Evolutionary conservation across 2,329 filamentous ascomycete genomes (phyloP), one percentile per base, ranked within the genome.

Genomic region (Aspergillus sclerotialis): DNA sequence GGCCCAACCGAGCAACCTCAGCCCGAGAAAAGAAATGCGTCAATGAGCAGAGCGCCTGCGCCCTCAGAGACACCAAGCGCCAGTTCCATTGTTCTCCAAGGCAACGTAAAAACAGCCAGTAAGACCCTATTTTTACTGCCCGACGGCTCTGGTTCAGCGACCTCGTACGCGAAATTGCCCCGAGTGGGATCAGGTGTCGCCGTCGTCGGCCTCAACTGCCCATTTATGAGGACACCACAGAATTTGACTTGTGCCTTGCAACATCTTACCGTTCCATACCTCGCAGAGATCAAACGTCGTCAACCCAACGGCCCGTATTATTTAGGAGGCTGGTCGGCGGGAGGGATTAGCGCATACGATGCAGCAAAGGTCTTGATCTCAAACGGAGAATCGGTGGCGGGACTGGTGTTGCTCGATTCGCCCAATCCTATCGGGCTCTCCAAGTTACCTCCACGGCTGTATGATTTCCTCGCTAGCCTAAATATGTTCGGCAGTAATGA

Each of bases 261-360:
- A 23, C 6, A 6, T 10, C 7, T 23, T 6, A 7, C 7, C 19
- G 19, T 10, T 6, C 6, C 10, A 10, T 23, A 23, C 19, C 6
- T 23, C 19, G 28, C 23, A 7, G 61, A 63, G 31, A 53, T 67
- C 26, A 52, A 51, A 2, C 50, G 53, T 5, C 45, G 60, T 21
- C 58, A 68, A 40, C 59, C 61, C 2, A 40, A 54, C 15, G 57
- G 59, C 0, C 76, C 78, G 0, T 83, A 82, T 56, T 65, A 68
- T 19, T 55, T 84, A 1, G 71, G 75, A 7, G 82, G 81, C 13
- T 84, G 80, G 80, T 81, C 74, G 16, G 78, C 78, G 1, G 82
- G 81, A 9, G 80, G 81, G 25, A 75, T 83, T 27, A 75, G 78
- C 33, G 77, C 79, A 19, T 82, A 73, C 45, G 75, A 80, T 46